These are phyloP conservation scores for Picocystis salinarum DNA, from an alignment of 139 green algal genomes.

Conservation along the genomic window DNA sequence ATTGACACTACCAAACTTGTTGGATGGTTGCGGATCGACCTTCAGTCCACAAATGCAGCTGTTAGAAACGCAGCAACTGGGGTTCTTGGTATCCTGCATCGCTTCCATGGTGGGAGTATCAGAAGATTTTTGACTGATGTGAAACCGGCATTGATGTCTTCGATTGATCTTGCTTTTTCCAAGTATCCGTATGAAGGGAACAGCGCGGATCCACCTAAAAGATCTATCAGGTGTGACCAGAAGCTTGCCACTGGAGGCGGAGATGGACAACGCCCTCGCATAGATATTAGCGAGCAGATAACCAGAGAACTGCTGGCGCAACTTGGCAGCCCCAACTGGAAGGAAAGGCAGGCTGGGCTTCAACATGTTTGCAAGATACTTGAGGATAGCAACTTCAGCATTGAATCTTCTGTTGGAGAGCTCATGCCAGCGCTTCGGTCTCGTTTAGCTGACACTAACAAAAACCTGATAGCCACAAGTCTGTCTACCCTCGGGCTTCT, in stretches of 20 bases:
- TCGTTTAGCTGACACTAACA: constrained; percentile 76
- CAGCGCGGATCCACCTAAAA: too few species aligned
- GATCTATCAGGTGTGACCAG: too few species aligned
- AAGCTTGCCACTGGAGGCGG: too few species aligned
- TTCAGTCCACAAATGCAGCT: constrained; percentile 54
- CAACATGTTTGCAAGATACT: constrained; percentile 56
- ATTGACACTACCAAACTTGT: constrained; percentile 50
- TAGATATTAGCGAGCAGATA: constrained; percentile 49
- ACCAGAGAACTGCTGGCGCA: constrained; percentile 24
- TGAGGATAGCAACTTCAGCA: constrained; percentile 21
- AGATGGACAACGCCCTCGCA: constrained; percentile 26
- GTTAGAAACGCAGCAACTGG: constrained; percentile 53
- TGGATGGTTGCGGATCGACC: constrained; percentile 46
- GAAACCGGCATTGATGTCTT: constrained; percentile 78
- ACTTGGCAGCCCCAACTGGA: constrained; percentile 64
- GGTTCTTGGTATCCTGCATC: constrained; percentile 47
- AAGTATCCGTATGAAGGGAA: constrained; percentile 43
- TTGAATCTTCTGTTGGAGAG: constrained; percentile 33
- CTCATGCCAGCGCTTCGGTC: constrained; percentile 60
- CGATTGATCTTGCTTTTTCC: constrained; percentile 65
- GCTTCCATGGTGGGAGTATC: constrained; percentile 1
- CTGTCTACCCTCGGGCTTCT: constrained; percentile 20
- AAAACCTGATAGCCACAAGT: constrained; percentile 57
- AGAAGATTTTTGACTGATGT: constrained; percentile 43
- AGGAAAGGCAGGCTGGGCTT: constrained; percentile 69